Evolutionary conservation across 257 asterid species (phyloP), one percentile per base, ranked within the genome.

Genomic region (Gentiana straminea): DNA sequence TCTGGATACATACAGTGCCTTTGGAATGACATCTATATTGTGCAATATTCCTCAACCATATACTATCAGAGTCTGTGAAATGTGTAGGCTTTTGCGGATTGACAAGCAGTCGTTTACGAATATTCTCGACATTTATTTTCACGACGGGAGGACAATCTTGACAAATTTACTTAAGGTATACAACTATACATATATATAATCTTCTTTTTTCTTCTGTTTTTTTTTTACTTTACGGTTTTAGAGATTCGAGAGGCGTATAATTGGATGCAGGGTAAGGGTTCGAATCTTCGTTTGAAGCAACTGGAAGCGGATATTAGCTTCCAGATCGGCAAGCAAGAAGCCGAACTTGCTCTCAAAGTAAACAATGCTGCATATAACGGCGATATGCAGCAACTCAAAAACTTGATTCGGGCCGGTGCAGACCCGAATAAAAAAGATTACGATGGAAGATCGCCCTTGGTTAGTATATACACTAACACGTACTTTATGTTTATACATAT

Each of bases 31-130:
- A 63, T 79, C 98, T 58, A 72, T 87, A 39, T 86, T 91, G 49
- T 87, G 96, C 81, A 91, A 91, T 75, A 72, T 91, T 64, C 96
- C 97, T 61, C 98, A 91, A 76, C 97, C 97, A 36, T 87, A 81
- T 55, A 83, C 98, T n/a, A 87, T 91, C 54, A 94, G 94, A 5
- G 98, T 87, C 13, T 74, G 82, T 52, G 95, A 84, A 68, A 66
- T 91, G 5, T 91, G 94, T 59, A 68, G 92, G 49, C 90, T 91
- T 55, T 64, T 91, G n/a, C 84, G 97, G 47, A 78, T 91, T 44
- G 98, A 91, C 64, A 91, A 80, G 59, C 96, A 84, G 66, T 75
- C 98, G 37, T 83, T 91, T 63, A 73, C 93, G 61, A 79, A 80
- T 70, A 79, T 91, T 71, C 81, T 91, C 3, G 97, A 84, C 64